Evolutionary conservation across 1,284 basidiomycete species (phyloP), one percentile per base, ranked within the genome.

Genomic region (Caloboletus inedulis): DNA sequence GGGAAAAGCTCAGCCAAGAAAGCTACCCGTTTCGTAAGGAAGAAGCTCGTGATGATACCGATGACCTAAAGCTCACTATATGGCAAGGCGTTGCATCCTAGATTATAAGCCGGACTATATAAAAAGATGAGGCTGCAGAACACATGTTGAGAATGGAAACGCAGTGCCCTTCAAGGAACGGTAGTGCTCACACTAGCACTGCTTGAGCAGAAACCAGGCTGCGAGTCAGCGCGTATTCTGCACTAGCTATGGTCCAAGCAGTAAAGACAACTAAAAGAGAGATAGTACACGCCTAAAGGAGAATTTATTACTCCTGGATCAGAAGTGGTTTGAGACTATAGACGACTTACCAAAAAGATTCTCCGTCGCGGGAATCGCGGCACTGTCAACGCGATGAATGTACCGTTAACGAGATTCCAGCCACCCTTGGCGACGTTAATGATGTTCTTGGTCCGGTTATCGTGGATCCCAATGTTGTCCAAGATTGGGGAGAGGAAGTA

Each of bases 1-100:
- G 59, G 59, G 34, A 63, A 61, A n/a, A 63, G 49, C n/a, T 62
- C 56, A 5, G 52, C 50, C 45, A 61, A 40, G 37, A 47, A 62
- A 4, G 61, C 59, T 63, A 16, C 21, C 10, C 9, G 2, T 16
- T 37, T 36, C 29, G 9, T 37, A 1, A 43, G 19, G 23, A 42
- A 43, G 43, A 23, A 13, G 13, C 21, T 23, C 29, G 16, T 3
- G 10, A 37, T 7, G 14, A 10, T 3, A 43, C 18, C 3, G 6
- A 23, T 10, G 13, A 7, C 9, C 14, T 16, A 23, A 37, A 21
- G 9, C 43, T 37, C 19, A 43, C 27, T 43, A 18, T 43, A 37
- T 7, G 21, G 47, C 40, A 58, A 4, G n/a, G 42, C 23, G 3
- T 7, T 47, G 34, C 49, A 50, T 23, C 12, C 57, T 12, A 49